phyloP scores from a whole-genome alignment of 1,139 yeast genomes.

The Chernovozyma aurita region DNA sequence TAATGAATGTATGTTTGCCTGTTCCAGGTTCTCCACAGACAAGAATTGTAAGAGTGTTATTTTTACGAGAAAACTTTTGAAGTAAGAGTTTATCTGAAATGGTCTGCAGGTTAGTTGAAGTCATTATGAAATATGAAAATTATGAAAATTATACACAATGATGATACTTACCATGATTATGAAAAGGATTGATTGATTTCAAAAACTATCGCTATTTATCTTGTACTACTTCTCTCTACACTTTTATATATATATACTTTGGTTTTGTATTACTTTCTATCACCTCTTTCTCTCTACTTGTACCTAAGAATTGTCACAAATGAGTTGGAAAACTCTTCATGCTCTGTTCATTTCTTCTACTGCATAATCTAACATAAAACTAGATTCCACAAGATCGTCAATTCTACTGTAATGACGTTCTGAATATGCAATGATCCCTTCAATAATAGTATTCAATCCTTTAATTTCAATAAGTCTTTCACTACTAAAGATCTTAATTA shows the following conservation, averaged over 20 bases:
- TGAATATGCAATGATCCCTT: slow-evolving; percentile 75
- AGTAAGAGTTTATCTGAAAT: neutral
- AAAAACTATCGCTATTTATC: no score
- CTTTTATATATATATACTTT: no score
- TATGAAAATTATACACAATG: no score
- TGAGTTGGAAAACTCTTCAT: no score
- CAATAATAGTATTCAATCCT: slow-evolving; percentile 65
- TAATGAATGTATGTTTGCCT: slow-evolving; percentile 30
- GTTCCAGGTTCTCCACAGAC: slow-evolving; percentile 32
- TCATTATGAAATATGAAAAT: no score
- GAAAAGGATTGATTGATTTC: no score
- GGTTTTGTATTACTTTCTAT: no score
- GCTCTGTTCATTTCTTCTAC: slow-evolving; percentile 69
- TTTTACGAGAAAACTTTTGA: slow-evolving; percentile 9
- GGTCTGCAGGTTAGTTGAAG: no score
- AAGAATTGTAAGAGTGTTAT: slow-evolving; percentile 24
- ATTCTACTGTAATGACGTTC: slow-evolving; percentile 78
- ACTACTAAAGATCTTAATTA: slow-evolving; percentile 52
- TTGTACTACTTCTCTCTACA: no score
- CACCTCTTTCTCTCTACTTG: no score
- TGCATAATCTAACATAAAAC: slow-evolving; percentile 80
- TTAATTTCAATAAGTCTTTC: slow-evolving; percentile 59
- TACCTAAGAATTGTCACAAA: no score
- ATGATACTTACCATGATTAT: no score
- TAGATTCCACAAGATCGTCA: slow-evolving; percentile 78